phyloP scores from a whole-genome alignment of 495 filamentous ascomycete species.

The Saxophila tyrrhenica region DNA sequence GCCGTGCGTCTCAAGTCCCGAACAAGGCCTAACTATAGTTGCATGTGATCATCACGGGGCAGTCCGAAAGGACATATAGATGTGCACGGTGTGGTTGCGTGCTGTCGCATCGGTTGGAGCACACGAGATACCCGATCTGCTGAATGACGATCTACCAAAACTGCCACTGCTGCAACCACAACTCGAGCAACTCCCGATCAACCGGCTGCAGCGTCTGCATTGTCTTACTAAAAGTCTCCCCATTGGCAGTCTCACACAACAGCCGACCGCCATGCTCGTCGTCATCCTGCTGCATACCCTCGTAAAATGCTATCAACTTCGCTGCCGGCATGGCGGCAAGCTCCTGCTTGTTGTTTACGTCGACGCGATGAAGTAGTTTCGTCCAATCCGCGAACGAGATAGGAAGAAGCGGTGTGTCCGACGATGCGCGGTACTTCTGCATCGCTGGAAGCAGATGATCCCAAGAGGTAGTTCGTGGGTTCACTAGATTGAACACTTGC shows the following conservation, averaged over 20 bases:
- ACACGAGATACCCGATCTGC: too few relatives aligned
- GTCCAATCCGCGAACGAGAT: constrained; percentile 5
- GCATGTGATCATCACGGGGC: too few relatives aligned
- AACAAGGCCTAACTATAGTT: too few relatives aligned
- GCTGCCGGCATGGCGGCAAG: not conserved
- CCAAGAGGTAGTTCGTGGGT: constrained; percentile 4
- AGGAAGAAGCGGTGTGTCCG: not conserved
- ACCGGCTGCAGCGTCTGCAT: not conserved
- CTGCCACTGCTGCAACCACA: constrained; percentile 1
- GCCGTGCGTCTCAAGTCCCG: too few relatives aligned
- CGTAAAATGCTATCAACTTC: constrained; percentile 13
- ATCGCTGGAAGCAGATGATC: not conserved
- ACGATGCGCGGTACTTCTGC: not conserved
- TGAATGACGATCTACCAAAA: too few relatives aligned
- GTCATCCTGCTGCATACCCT: not conserved
- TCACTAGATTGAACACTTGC: constrained; percentile 1
- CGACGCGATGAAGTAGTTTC: not conserved
- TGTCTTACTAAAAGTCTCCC: not conserved
- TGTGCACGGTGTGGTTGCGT: too few relatives aligned
- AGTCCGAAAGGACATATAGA: too few relatives aligned
- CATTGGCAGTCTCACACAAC: not conserved
- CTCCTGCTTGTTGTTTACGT: not conserved
- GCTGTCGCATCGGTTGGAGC: too few relatives aligned
- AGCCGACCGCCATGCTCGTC: not conserved
- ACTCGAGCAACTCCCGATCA: not conserved